Evolutionary conservation across 768 basidiomycete species (phyloP), one percentile per base, ranked within the genome.

Genomic region (Strobilomyces confusus): DNA sequence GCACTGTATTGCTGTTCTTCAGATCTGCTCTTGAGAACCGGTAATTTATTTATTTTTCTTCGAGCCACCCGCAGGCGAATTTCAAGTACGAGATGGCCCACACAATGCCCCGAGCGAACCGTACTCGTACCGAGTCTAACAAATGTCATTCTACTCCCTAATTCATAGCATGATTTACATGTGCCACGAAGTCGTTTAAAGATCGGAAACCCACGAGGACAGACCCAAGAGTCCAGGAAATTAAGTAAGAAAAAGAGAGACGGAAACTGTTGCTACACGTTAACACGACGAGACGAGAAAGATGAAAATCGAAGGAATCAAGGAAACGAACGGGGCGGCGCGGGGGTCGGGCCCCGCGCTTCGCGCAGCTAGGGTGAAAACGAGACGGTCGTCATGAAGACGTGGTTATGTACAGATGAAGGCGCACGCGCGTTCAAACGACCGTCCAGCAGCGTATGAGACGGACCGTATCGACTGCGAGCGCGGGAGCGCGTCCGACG

Each of bases 401-500:
- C 9, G 29, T 29, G 29, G 29, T 7, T 12, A 33, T 41, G 41
- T 51, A 23, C 38, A 13, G 33, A 17, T 17, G 29, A 19, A 9
- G 29, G 29, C n/a, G n/a, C n/a, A n/a, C n/a, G n/a, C n/a, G n/a
- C n/a, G n/a, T n/a, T n/a, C n/a, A n/a, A n/a, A n/a, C n/a, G n/a
- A n/a, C n/a, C n/a, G 12, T 5, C 26, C 6, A 25, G 25, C 11
- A 19, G 5, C 20, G 9, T 5, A 12, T 20, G 20, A 41, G 32
- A 40, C 33, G 17, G 20, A 20, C n/a, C 34, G 42, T 20, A 74
- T 76, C 15, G 82, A 82, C 7, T 73, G 73, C 37, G 76, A 73
- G 44, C 76, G 75, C 19, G 73, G 66, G 11, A 75, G 54, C 5
- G 30, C 25, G 19, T 65, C 66, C 20, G 63, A 53, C 1, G 67